A percentile compares a stretch with the other conserved stretches of the same genome.
Evolutionary conservation across 1,284 basidiomycete genomes (phyloP).

Genomic region (Fomitopsis betulina): DNA sequence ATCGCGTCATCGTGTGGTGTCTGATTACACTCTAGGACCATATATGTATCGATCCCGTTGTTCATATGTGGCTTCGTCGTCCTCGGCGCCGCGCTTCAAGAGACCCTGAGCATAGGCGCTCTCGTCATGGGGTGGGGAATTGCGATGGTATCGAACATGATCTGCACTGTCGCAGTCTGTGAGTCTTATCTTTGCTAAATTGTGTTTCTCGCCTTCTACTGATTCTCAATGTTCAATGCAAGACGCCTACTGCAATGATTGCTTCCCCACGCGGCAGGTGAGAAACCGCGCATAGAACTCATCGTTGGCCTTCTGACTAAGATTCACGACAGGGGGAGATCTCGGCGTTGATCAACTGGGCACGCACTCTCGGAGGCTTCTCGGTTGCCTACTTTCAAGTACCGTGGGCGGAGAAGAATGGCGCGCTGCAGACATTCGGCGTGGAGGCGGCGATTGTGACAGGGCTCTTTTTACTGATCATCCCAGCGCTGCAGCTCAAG

Average conservation of each 20-base stretch:
- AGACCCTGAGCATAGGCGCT: constrained; percentile 44
- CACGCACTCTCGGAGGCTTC: constrained; percentile 47
- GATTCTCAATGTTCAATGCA: neutral
- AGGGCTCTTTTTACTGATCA: constrained; percentile 42
- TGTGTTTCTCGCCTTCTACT: constrained; percentile 2
- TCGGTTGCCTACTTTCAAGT: constrained; percentile 51
- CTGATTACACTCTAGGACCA: constrained; percentile 40
- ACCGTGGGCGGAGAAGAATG: constrained; percentile 41
- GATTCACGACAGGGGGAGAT: constrained; percentile 36
- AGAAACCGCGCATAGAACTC: neutral
- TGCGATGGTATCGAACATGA: constrained; percentile 46
- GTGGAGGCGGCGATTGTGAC: constrained; percentile 50
- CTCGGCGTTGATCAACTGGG: constrained; percentile 46
- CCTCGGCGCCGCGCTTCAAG: constrained; percentile 50
- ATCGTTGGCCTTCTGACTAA: neutral
- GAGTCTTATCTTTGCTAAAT: constrained; percentile 13
- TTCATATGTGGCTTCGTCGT: constrained; percentile 62
- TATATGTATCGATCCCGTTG: constrained; percentile 57
- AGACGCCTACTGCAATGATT: constrained; percentile 40
- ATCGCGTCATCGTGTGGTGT: neutral
- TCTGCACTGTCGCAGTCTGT: constrained; percentile 55
- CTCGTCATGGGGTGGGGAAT: constrained; percentile 57
- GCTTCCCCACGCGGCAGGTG: constrained; percentile 39
- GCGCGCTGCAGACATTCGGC: constrained; percentile 45
- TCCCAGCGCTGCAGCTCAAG: constrained; percentile 44